Conservation (phyloP, 495 filamentous ascomycete species). For the Trichoderma reesei region DNA sequence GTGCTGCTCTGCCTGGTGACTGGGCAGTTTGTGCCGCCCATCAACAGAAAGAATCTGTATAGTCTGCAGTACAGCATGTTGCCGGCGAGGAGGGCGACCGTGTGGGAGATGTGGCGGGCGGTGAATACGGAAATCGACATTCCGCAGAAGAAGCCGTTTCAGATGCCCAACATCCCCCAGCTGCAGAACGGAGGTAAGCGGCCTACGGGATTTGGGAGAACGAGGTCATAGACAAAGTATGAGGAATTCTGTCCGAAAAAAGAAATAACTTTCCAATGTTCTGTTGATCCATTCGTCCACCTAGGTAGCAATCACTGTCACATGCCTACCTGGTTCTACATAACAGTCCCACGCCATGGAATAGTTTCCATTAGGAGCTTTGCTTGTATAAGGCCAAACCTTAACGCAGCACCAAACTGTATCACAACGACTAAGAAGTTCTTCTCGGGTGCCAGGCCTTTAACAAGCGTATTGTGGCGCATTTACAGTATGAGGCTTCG, state of each 20-base stretch:
- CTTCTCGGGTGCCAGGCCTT: no score
- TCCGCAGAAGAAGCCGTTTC: conserved; percentile 7
- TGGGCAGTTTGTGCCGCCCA: conserved; percentile 81
- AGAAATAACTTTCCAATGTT: background rate
- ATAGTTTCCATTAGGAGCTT: no score
- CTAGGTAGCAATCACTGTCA: no score
- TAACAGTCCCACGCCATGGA: no score
- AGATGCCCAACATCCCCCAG: background rate
- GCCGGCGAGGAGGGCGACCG: conserved; percentile 66
- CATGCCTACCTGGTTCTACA: no score
- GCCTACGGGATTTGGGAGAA: background rate
- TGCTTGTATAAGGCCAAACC: no score
- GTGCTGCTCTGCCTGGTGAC: conserved; percentile 83
- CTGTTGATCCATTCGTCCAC: no score
- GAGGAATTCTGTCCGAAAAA: background rate
- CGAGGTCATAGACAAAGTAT: background rate
- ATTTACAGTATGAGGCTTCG: no score
- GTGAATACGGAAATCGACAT: conserved; percentile 1
- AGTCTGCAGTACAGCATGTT: conserved; percentile 98
- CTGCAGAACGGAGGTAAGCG: background rate
- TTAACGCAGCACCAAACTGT: no score
- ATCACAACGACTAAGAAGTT: no score
- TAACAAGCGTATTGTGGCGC: no score
- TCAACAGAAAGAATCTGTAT: conserved; percentile 89
- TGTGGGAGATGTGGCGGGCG: conserved; percentile 76